Conservation (phyloP, 495 filamentous ascomycete genomes). For the Aspergillus cavernicola region DNA sequence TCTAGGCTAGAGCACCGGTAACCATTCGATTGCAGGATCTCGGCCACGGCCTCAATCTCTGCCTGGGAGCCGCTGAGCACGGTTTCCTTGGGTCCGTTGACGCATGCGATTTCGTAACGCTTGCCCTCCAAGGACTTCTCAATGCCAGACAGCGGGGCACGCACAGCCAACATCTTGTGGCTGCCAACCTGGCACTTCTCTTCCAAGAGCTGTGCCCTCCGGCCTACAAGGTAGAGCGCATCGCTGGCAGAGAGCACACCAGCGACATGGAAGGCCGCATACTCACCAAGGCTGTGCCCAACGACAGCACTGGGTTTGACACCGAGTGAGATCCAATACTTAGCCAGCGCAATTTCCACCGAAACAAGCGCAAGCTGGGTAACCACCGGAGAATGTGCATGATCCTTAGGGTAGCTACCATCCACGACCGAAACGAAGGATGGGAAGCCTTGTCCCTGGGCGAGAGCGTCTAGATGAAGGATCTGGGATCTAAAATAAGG, state of each 20-base stretch:
- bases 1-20: constrained; percentile 35
- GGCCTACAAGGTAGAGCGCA: constrained; percentile 54
- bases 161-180: constrained; percentile 55
- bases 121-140: constrained; percentile 19
- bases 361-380: constrained; percentile 67
- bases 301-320: constrained; percentile 66
- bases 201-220: constrained; percentile 20
- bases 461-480: not conserved
- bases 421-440: not conserved
- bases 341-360: constrained; percentile 74
- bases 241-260: constrained; percentile 75
- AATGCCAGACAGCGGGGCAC: constrained; percentile 22
- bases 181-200: constrained; percentile 13
- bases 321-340: constrained; percentile 70
- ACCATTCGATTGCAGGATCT: constrained; percentile 11
- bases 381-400: constrained; percentile 57
- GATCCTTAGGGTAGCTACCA: constrained; percentile 12
- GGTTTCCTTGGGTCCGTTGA: constrained; percentile 58
- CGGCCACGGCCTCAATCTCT: constrained; percentile 25
- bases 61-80: constrained; percentile 54
- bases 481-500: not conserved
- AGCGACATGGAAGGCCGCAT: constrained; percentile 74
- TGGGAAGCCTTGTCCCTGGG: constrained; percentile 2
- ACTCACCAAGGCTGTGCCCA: constrained; percentile 82
- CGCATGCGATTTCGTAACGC: constrained; percentile 49